Percentiles rank a stretch among this genome's conserved stretches.
These are phyloP conservation scores for Suillus subaureus DNA, from an alignment of 768 basidiomycete genomes.

Conservation along the genomic window DNA sequence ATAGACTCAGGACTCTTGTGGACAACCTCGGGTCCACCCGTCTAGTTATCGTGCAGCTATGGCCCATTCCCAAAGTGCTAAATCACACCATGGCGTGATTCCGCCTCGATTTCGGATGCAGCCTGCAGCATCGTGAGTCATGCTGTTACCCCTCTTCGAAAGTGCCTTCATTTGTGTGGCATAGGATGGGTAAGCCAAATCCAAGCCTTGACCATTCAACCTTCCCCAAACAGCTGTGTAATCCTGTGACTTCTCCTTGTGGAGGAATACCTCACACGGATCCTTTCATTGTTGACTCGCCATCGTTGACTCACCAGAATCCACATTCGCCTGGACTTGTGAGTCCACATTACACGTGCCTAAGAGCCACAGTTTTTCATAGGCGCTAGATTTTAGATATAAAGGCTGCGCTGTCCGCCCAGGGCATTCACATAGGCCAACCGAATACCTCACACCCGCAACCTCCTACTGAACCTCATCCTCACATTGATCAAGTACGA, in stretches of 20 bases:
- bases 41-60: not conserved
- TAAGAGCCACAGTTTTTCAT: not conserved
- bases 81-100: not conserved
- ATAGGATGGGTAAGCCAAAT: not conserved
- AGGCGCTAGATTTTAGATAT: not conserved
- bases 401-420: not conserved
- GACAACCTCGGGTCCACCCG: not conserved
- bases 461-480: not conserved
- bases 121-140: not conserved
- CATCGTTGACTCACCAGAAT: too few species aligned
- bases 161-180: not conserved
- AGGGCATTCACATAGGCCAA: not conserved
- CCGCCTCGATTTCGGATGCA: not conserved
- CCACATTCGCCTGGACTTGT: not conserved
- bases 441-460: too few species aligned
- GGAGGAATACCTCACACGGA: not conserved
- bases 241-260: not conserved
- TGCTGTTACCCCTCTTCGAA: not conserved
- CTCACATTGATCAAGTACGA: not conserved
- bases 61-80: too few species aligned
- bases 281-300: not conserved
- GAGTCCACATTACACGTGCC: not conserved
- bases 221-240: not conserved
- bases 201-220: not conserved
- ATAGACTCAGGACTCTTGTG: not conserved